Conservation (phyloP, 2,329 filamentous ascomycete genomes). For the Fusarium sp. region DNA sequence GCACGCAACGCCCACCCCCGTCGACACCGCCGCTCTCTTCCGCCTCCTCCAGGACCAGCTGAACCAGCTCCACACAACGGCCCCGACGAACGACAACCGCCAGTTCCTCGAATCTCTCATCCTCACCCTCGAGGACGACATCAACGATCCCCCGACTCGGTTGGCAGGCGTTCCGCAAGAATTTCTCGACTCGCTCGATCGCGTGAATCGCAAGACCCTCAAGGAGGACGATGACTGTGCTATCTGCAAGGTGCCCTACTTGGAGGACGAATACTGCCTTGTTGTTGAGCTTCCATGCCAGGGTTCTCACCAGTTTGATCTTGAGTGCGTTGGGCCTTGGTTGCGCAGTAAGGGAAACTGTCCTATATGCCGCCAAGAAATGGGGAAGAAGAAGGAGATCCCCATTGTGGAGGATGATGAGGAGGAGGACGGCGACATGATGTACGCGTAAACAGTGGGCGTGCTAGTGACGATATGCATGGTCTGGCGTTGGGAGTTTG, state of each 20-base stretch:
- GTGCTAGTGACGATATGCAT: slow-evolving; percentile 31
- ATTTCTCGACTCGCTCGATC: slow-evolving; percentile 70
- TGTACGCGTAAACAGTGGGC: slow-evolving; percentile 51
- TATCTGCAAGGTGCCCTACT: slow-evolving; percentile 72
- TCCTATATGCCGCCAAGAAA: slow-evolving; percentile 71
- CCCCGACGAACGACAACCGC: slow-evolving; percentile 63
- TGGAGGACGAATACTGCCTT: slow-evolving; percentile 72
- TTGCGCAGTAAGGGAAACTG: slow-evolving; percentile 73
- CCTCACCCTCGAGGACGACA: slow-evolving; percentile 61
- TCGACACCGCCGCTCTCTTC: slow-evolving; percentile 69
- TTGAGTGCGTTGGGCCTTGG: slow-evolving; percentile 78
- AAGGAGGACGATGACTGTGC: slow-evolving; percentile 67
- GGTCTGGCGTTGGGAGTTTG: slow-evolving; percentile 49
- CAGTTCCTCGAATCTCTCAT: slow-evolving; percentile 65
- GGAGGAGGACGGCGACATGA: slow-evolving; percentile 66
- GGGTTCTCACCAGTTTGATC: slow-evolving; percentile 69
- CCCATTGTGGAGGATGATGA: slow-evolving; percentile 61
- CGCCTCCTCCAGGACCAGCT: slow-evolving; percentile 71
- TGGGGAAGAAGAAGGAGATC: slow-evolving; percentile 67
- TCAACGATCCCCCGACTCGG: slow-evolving; percentile 64
- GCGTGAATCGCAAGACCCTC: slow-evolving; percentile 66
- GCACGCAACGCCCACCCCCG: slow-evolving; percentile 70
- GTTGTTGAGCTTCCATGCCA: slow-evolving; percentile 75
- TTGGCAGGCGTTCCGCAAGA: slow-evolving; percentile 69
- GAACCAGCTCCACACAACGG: slow-evolving; percentile 62